Conservation (phyloP, 75 land plant genomes). For the Cupressus sempervirens region DNA sequence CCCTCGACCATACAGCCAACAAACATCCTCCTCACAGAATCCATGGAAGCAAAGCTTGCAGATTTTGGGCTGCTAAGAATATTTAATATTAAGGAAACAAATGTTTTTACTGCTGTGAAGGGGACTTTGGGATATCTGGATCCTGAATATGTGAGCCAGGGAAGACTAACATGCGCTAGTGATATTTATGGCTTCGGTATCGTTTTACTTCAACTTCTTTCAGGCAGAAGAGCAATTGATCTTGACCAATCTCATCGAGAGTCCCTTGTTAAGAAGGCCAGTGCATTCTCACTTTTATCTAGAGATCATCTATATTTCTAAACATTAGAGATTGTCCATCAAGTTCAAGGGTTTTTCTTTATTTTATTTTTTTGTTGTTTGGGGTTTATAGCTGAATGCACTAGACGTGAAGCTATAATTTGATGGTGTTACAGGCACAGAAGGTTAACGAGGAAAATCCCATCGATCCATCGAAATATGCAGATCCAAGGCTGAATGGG, state of each 20-base stretch:
- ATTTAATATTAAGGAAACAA: background rate
- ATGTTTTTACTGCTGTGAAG: background rate
- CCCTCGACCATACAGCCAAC: slow-evolving; percentile 18
- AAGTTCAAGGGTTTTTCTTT: background rate
- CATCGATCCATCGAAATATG: background rate
- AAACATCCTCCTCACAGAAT: slow-evolving; percentile 22
- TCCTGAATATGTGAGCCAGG: slow-evolving; percentile 3
- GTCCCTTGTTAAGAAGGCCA: background rate
- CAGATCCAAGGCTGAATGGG: background rate
- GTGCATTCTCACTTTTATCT: background rate
- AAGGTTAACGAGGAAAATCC: background rate
- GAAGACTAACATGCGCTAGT: slow-evolving; percentile 8
- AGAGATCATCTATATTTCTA: too few species aligned
- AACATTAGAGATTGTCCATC: too few species aligned
- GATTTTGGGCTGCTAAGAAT: slow-evolving; percentile 1
- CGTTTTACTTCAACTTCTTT: slow-evolving; percentile 14
- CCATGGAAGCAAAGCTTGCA: slow-evolving; percentile 27
- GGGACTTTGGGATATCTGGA: background rate
- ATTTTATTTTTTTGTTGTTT: too few species aligned
- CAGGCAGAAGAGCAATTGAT: background rate
- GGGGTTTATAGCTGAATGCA: background rate
- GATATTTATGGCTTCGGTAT: slow-evolving; percentile 35
- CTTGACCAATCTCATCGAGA: background rate
- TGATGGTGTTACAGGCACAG: background rate
- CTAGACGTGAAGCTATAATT: background rate